These are phyloP conservation scores for Botrytis medusae DNA, from an alignment of 2,329 filamentous ascomycete species.

Conservation along the genomic window DNA sequence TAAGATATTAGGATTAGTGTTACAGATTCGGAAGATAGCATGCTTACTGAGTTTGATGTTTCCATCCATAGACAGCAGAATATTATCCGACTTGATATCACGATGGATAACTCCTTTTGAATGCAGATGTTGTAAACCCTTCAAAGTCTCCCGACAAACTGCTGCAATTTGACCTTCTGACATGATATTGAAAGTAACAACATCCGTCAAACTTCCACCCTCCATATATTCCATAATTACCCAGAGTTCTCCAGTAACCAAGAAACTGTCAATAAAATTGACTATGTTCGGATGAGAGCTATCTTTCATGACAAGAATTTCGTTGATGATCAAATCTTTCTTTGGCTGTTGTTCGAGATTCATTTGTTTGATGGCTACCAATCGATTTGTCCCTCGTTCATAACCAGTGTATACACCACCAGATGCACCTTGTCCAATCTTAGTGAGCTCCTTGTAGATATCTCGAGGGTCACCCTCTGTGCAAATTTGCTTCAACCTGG, in stretches of 20 bases:
- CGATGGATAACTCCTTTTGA: conserved; percentile 98
- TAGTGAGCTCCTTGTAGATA: conserved; percentile 82
- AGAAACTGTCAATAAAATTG: conserved; percentile 97
- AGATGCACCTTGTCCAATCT: conserved; percentile 96
- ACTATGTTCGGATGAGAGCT: conserved; percentile 98
- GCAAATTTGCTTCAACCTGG: conserved; percentile 84
- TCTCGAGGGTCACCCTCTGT: conserved; percentile 84
- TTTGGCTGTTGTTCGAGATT: conserved; percentile 97
- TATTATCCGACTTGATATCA: conserved; percentile 99
- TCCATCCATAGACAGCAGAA: conserved; percentile 87
- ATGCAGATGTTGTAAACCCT: conserved; percentile 90
- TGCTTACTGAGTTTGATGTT: conserved; percentile 94
- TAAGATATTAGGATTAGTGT: conserved; percentile 38
- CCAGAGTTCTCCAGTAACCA: conserved; percentile 89
- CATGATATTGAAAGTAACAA: conserved; percentile 99
- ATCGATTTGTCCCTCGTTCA: conserved; percentile 76
- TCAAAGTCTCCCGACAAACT: conserved; percentile 89
- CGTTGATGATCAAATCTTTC: conserved; percentile 98
- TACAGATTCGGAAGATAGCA: neutral
- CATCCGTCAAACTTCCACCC: conserved; percentile 93
- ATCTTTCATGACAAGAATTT: conserved; percentile 98
- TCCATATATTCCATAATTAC: conserved; percentile 99
- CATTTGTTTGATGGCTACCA: conserved; percentile 99
- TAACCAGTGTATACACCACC: conserved; percentile 94
- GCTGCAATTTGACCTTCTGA: conserved; percentile 95